Percentiles rank a stretch among this genome's conserved stretches.
These are phyloP conservation scores for Asterophora parasitica DNA, from an alignment of 768 basidiomycete genomes.

Conservation along the genomic window DNA sequence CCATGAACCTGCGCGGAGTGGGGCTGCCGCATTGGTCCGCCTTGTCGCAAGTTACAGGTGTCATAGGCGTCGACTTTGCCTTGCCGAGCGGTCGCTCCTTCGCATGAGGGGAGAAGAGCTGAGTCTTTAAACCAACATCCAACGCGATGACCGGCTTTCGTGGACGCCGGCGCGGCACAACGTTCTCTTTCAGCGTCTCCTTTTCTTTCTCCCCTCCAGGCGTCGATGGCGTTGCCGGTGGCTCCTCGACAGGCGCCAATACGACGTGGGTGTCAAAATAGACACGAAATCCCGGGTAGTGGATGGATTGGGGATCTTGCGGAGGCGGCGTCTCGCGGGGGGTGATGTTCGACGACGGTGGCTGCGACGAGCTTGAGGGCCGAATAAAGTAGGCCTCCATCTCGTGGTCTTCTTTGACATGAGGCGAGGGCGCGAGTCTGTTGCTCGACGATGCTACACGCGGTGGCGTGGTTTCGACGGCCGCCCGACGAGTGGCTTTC, in stretches of 20 bases:
- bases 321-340: constrained; percentile 38
- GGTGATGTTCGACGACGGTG: constrained; percentile 15
- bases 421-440: constrained; percentile 25
- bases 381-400: constrained; percentile 21
- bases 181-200: constrained; percentile 55
- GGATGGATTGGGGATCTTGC: constrained; percentile 49
- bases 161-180: constrained; percentile 41
- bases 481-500: constrained; percentile 21
- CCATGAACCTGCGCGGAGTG: constrained; percentile 23
- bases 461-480: constrained; percentile 19
- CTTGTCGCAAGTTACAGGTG: constrained; percentile 6
- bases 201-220: constrained; percentile 20
- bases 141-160: constrained; percentile 33
- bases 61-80: constrained; percentile 22
- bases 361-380: constrained; percentile 12
- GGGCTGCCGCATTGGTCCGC: constrained; percentile 15
- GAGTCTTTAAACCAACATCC: constrained; percentile 14
- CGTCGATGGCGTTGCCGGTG: background rate
- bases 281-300: constrained; percentile 65
- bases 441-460: constrained; percentile 13
- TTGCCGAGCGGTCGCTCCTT: constrained; percentile 18
- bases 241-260: constrained; percentile 8
- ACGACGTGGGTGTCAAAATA: constrained; percentile 43
- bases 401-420: constrained; percentile 18
- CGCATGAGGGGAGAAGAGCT: constrained; percentile 19